Evolutionary conservation across 148 eudicot genomes (phyloP).

Genomic region (Heliamphora exappendiculata): DNA sequence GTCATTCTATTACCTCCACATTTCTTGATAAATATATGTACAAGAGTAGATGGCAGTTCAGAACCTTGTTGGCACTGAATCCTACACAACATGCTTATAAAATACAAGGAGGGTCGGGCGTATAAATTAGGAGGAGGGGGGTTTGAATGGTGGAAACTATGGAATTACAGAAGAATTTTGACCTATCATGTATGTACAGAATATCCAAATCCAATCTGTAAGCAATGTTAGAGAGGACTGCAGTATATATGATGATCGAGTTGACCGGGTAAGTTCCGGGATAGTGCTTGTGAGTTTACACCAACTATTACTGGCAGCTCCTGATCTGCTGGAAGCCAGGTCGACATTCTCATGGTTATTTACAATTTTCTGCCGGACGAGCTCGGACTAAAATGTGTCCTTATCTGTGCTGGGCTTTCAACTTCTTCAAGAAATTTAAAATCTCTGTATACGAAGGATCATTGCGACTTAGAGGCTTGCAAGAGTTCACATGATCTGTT

Average conservation of each 20-base stretch:
- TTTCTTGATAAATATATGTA: background rate
- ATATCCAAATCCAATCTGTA: background rate
- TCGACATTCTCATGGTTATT: conserved; percentile 7
- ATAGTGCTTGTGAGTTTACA: background rate
- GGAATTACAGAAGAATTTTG: background rate
- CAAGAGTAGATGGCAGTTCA: background rate
- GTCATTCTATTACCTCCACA: background rate
- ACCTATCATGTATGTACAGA: background rate
- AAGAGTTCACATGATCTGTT: conserved; percentile 94
- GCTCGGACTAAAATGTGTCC: background rate
- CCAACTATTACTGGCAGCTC: background rate
- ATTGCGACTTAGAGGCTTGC: conserved; percentile 74
- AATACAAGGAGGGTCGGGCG: background rate
- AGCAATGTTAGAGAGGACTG: no score
- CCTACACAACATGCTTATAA: background rate
- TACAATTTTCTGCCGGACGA: conserved; percentile 1
- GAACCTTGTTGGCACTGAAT: background rate
- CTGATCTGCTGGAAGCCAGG: background rate
- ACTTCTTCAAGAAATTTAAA: conserved; percentile 65
- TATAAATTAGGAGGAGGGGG: background rate
- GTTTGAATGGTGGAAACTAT: background rate
- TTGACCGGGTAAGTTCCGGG: background rate
- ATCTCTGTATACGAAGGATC: conserved; percentile 88
- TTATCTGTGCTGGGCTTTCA: conserved; percentile 41
- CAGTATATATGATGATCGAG: no score